Percentiles rank a stretch among this genome's conserved stretches.
Conservation (phyloP, 2,329 filamentous ascomycete species). For the Fusarium sp. region DNA sequence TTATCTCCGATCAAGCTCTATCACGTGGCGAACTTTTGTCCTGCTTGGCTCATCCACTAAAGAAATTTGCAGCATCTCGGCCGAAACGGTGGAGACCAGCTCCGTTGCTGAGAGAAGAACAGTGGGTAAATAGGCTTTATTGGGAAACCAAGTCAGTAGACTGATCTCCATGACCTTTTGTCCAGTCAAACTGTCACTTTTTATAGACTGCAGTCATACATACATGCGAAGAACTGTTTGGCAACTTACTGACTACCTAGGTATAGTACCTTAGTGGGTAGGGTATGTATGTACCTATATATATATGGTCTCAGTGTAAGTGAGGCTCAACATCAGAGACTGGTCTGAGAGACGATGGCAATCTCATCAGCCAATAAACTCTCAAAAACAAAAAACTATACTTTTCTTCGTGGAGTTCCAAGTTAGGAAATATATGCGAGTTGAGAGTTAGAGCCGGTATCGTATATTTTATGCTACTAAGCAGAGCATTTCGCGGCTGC, state of each 20-base stretch:
- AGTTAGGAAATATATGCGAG: not conserved
- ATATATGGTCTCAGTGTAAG: not conserved
- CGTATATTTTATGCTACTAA: not conserved
- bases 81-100: not conserved
- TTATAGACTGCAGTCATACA: not conserved
- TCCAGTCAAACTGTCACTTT: not conserved
- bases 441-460: not conserved
- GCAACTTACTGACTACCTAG: too few relatives aligned
- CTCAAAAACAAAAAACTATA: not conserved
- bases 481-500: not conserved
- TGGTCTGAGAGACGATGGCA: not conserved
- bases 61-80: conserved; percentile 12
- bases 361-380: not conserved
- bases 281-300: too few relatives aligned
- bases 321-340: not conserved
- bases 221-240: not conserved
- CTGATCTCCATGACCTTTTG: not conserved
- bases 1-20: conserved; percentile 3
- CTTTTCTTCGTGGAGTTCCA: not conserved
- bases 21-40: conserved; percentile 36
- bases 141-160: not conserved
- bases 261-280: too few relatives aligned
- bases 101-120: not conserved
- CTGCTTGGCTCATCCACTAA: conserved; percentile 21
- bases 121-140: not conserved